A percentile compares a stretch with the other conserved stretches of the same genome.
These are phyloP conservation scores for Aegilops speltoides DNA, from an alignment of 176 grass and related monocot genomes.

Conservation along the genomic window DNA sequence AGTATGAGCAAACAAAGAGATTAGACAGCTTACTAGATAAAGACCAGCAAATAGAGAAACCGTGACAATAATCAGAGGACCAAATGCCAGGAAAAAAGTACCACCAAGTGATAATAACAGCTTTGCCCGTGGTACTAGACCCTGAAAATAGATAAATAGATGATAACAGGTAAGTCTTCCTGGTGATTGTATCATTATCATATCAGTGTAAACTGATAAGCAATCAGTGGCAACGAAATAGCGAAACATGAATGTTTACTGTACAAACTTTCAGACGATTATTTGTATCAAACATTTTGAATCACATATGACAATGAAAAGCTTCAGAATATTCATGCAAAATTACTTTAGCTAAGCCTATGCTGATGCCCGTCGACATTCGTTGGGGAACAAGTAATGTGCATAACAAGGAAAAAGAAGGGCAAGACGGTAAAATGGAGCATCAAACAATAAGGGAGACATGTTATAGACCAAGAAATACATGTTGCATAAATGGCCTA, in stretches of 20 bases:
- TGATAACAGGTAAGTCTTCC: not conserved
- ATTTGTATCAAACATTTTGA: not conserved
- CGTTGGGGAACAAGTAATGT: not conserved
- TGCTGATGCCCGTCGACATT: not conserved
- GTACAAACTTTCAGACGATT: not conserved
- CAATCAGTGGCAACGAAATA: not conserved
- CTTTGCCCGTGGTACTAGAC: conserved; percentile 86
- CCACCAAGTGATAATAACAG: conserved; percentile 76
- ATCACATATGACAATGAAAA: not conserved
- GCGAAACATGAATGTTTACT: conserved; percentile 3
- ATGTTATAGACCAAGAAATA: not conserved
- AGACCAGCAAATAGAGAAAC: conserved; percentile 70
- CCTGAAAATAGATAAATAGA: conserved; percentile 43
- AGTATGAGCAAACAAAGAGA: not conserved
- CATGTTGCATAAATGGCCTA: not conserved
- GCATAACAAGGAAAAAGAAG: not conserved
- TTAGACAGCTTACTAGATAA: conserved; percentile 62
- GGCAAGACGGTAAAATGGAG: not conserved
- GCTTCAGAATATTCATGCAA: not conserved
- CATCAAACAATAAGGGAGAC: not conserved
- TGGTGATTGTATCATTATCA: not conserved
- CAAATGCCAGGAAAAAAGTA: conserved; percentile 91
- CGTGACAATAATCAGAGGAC: conserved; percentile 68
- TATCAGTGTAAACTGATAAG: not conserved
- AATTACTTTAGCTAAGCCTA: not conserved